Percentiles rank a stretch among this genome's conserved stretches.
phyloP scores from a whole-genome alignment of 352 stramenopile genomes.

The Phytopythium sindhum region DNA sequence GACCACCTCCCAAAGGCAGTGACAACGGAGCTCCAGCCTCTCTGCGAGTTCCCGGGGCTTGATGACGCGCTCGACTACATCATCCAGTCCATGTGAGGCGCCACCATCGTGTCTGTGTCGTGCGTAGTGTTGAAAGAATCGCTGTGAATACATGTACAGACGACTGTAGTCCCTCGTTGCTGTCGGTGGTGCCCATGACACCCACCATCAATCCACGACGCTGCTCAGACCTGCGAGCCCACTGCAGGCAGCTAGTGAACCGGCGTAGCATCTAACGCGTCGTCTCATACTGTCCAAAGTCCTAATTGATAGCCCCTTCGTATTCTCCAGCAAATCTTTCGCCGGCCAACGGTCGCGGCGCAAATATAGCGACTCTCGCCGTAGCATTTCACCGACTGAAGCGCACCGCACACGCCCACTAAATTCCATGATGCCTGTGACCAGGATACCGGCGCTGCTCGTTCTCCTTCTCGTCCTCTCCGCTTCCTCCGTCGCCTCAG shows the following conservation, averaged over 20 bases:
- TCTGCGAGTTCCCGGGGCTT: slow-evolving; percentile 1
- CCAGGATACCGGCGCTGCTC: neutral
- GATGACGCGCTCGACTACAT: slow-evolving; percentile 12
- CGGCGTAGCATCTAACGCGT: too few relatives aligned
- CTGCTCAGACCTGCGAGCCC: neutral
- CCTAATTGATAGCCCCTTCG: too few relatives aligned
- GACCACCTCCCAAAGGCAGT: neutral
- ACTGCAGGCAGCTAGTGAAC: too few relatives aligned
- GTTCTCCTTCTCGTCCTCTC: neutral
- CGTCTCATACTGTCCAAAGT: too few relatives aligned
- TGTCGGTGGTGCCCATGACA: too few relatives aligned
- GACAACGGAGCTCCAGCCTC: neutral
- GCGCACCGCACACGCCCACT: neutral
- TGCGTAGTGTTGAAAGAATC: neutral
- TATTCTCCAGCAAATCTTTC: neutral
- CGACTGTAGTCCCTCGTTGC: too few relatives aligned
- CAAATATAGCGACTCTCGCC: too few relatives aligned
- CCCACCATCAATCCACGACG: too few relatives aligned
- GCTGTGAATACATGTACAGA: neutral
- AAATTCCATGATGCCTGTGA: neutral
- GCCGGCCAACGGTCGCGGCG: neutral
- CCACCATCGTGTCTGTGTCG: neutral
- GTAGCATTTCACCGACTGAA: too few relatives aligned
- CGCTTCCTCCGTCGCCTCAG: neutral
- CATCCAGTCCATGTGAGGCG: slow-evolving; percentile 5